phyloP scores from a whole-genome alignment of 2,329 filamentous ascomycete species.

The Zelopaecilomyces penicillatus region DNA sequence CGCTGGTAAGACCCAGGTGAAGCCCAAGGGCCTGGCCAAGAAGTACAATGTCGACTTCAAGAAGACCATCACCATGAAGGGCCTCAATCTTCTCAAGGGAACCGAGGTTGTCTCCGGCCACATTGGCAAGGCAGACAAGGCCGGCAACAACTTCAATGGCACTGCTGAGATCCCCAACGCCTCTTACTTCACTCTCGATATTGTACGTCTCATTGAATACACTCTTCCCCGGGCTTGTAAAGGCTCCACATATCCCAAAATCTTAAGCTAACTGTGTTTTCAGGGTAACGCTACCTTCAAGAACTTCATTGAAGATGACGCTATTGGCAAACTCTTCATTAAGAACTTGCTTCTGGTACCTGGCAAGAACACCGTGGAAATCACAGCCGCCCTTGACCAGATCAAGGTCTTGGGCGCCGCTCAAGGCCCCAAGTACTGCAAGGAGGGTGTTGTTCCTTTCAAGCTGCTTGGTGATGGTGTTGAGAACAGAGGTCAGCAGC shows the following conservation, averaged over 20 bases:
- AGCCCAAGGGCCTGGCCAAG: constrained; percentile 40
- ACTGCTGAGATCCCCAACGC: constrained; percentile 54
- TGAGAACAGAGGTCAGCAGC: constrained; percentile 39
- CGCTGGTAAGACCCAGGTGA: constrained; percentile 42
- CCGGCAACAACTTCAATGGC: constrained; percentile 53
- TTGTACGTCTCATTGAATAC: constrained; percentile 36
- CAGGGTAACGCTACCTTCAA: constrained; percentile 56
- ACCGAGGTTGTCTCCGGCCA: constrained; percentile 42
- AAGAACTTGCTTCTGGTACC: constrained; percentile 50
- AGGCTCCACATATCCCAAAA: no score
- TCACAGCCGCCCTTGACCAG: constrained; percentile 48
- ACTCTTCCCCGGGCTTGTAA: no score
- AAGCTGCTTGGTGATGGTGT: constrained; percentile 45
- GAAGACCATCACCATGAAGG: constrained; percentile 44
- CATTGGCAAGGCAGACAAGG: constrained; percentile 31
- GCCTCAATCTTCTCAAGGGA: constrained; percentile 48
- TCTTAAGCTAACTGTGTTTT: no score
- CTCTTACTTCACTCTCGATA: constrained; percentile 54
- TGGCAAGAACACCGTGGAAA: constrained; percentile 47
- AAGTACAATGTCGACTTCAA: constrained; percentile 45
- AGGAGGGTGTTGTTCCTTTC: constrained; percentile 46
- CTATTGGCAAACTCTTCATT: constrained; percentile 49
- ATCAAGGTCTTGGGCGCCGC: constrained; percentile 32
- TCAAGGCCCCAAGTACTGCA: constrained; percentile 39
- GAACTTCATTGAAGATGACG: constrained; percentile 43